Conservation (phyloP, 2,329 filamentous ascomycete genomes). For the Alternaria ventricosa region DNA sequence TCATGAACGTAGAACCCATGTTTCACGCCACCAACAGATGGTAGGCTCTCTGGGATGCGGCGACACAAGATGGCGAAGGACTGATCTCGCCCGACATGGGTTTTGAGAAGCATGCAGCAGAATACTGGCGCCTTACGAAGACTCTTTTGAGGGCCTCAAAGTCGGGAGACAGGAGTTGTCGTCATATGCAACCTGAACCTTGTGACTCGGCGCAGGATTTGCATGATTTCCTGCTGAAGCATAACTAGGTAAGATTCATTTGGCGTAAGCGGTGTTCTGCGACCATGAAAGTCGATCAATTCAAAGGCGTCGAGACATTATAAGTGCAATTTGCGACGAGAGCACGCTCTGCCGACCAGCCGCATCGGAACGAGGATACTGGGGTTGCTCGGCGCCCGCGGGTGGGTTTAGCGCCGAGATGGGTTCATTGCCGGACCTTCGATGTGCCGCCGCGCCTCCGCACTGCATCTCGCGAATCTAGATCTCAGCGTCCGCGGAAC, state of each 20-base stretch:
- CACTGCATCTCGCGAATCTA: neutral
- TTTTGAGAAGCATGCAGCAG: neutral
- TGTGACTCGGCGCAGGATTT: neutral
- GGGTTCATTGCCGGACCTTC: neutral
- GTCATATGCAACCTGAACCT: neutral
- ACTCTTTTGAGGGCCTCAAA: neutral
- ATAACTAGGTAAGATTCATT: neutral
- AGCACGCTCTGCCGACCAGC: no score
- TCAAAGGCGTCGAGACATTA: rapidly evolving
- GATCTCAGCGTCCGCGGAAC: neutral
- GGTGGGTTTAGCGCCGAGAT: neutral
- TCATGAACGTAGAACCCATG: neutral
- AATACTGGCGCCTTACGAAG: neutral
- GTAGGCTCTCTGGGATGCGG: neutral
- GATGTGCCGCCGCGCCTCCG: neutral
- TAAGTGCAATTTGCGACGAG: neutral
- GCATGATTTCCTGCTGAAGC: neutral
- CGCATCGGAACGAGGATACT: neutral
- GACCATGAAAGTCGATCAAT: no score
- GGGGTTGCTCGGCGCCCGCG: neutral
- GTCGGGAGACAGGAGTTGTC: neutral
- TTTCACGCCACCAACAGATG: neutral
- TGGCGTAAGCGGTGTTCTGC: no score
- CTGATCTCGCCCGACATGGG: neutral
- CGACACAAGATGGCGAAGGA: neutral